A percentile compares a stretch with the other conserved stretches of the same genome.
Evolutionary conservation across 163 green algal species (phyloP).

Genomic region (Scenedesmus sp.): DNA sequence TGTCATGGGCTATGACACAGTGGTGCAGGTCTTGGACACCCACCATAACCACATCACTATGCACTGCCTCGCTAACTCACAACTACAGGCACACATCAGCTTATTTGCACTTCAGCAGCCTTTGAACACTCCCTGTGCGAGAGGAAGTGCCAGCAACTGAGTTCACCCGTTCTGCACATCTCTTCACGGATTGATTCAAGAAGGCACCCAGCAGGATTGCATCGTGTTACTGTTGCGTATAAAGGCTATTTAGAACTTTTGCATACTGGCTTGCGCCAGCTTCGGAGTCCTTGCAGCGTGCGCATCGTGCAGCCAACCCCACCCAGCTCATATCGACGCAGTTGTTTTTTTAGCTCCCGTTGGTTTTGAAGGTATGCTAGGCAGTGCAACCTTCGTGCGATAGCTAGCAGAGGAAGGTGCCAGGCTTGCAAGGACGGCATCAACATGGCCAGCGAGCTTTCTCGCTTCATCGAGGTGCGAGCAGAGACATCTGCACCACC

Average conservation of each 20-base stretch:
- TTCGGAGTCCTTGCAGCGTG: not conserved
- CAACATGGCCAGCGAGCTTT: constrained; percentile 64
- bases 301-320: not conserved
- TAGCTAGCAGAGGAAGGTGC: constrained; percentile 1
- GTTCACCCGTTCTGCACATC: not conserved
- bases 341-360: not conserved
- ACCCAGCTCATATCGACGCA: not conserved
- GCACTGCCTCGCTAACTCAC: not conserved
- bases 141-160: not conserved
- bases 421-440: not conserved
- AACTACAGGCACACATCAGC: not conserved
- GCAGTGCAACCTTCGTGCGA: not conserved
- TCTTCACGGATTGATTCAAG: not conserved
- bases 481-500: too few species aligned
- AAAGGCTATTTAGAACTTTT: not conserved
- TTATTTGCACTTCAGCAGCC: not conserved
- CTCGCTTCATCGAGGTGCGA: constrained; percentile 61
- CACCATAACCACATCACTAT: not conserved
- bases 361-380: not conserved
- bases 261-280: not conserved
- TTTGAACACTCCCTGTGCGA: not conserved
- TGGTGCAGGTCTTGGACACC: not conserved
- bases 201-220: not conserved
- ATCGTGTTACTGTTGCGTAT: not conserved
- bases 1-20: not conserved